These are phyloP conservation scores for Keithomyces neogunnii DNA, from an alignment of 2,329 filamentous ascomycete genomes.

Conservation along the genomic window DNA sequence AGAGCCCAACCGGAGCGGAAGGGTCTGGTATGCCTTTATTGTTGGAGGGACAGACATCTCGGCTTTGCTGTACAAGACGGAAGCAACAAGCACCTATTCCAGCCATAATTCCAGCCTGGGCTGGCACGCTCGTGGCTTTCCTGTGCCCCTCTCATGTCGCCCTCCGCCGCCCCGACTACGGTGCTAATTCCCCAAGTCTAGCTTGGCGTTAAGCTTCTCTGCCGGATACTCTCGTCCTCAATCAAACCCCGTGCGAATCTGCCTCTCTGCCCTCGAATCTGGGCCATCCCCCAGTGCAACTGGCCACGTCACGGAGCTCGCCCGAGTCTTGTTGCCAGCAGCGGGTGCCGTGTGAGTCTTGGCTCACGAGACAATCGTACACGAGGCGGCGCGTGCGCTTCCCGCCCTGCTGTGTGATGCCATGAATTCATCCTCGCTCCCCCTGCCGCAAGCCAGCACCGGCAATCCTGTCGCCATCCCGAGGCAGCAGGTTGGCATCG, in stretches of 20 bases:
- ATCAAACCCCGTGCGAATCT: neutral
- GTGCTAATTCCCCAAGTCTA: neutral
- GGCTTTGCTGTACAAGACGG: neutral
- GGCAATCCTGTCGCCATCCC: slow-evolving; percentile 49
- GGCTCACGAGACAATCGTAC: neutral
- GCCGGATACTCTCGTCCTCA: neutral
- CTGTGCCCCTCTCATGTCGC: neutral
- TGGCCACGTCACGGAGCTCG: neutral
- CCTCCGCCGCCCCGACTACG: neutral
- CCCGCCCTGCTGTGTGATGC: slow-evolving; percentile 3
- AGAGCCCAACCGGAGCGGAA: neutral
- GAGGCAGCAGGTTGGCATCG: slow-evolving; percentile 72
- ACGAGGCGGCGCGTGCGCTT: neutral
- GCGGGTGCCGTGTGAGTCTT: neutral
- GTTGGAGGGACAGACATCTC: no score
- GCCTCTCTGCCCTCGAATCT: neutral
- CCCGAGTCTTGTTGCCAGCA: neutral
- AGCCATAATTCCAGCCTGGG: neutral
- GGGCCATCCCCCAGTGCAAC: neutral
- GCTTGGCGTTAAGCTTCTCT: neutral
- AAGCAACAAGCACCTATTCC: neutral
- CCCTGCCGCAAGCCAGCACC: neutral
- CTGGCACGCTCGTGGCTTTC: neutral
- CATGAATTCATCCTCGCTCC: slow-evolving; percentile 20
- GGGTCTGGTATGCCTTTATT: neutral